phyloP scores from a whole-genome alignment of 106 monocot genomes.

The Vanilla planifolia region DNA sequence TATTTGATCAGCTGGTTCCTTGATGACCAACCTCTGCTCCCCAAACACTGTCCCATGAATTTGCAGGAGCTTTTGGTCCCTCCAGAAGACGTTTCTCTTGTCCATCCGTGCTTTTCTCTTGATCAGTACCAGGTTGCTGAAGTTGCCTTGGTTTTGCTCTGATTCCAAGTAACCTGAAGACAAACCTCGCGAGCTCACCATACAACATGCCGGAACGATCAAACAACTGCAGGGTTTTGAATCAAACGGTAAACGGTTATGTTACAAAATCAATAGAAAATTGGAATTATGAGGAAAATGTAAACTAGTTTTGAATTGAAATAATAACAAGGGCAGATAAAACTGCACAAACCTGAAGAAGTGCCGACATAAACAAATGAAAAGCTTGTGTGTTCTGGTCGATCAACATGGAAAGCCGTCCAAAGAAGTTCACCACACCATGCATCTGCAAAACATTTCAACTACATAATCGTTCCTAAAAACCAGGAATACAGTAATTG shows the following conservation, averaged over 20 bases:
- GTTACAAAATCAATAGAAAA: too few species aligned
- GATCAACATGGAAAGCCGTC: slow-evolving; percentile 63
- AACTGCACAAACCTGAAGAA: slow-evolving; percentile 52
- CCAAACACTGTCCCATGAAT: slow-evolving; percentile 76
- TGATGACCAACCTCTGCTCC: slow-evolving; percentile 24
- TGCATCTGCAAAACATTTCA: slow-evolving; percentile 66
- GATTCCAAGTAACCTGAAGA: slow-evolving; percentile 64
- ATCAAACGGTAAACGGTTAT: too few species aligned
- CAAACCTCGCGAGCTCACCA: slow-evolving; percentile 93
- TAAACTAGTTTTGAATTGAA: too few species aligned
- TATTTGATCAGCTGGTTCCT: slow-evolving; percentile 7
- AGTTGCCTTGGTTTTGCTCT: slow-evolving; percentile 39
- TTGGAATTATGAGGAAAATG: too few species aligned
- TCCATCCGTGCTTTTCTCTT: slow-evolving; percentile 15
- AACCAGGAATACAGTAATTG: too few species aligned
- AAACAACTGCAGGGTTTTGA: slow-evolving; percentile 47
- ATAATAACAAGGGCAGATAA: background rate
- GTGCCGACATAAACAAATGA: slow-evolving; percentile 80
- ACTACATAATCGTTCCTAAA: too few species aligned
- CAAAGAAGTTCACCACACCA: slow-evolving; percentile 85
- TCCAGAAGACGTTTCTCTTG: slow-evolving; percentile 32
- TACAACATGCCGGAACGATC: slow-evolving; percentile 89
- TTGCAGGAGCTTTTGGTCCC: slow-evolving; percentile 45
- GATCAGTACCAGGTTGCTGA: slow-evolving; percentile 21
- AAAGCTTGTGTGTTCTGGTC: slow-evolving; percentile 94